Evolutionary conservation across 352 stramenopile genomes (phyloP), one percentile per base, ranked within the genome.

Genomic region (Plasmopara viticola): DNA sequence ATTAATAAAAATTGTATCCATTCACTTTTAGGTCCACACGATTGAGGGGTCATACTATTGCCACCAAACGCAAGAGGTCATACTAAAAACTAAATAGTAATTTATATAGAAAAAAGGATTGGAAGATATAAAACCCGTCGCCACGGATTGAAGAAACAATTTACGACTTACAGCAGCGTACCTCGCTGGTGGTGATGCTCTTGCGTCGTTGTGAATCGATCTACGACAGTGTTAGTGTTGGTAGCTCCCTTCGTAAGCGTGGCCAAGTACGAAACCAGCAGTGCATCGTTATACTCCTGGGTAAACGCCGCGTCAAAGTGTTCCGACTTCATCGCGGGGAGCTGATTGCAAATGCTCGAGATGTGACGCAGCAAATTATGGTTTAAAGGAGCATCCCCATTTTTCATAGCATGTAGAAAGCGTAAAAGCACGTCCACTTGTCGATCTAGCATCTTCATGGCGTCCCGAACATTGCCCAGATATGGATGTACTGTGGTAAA

Each of bases 391-490:
- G 84, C 68, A 15, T 93, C 67, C 28, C 82, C 74, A 31, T 72
- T 74, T 60, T 92, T 87, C 43, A 85, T 87, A 14, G 76, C 78
- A 50, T 86, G 68, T 9, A 95, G 38, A 58, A 88, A 92, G 8
- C 64, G 64, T 8, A 89, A 62, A 14, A 95, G 58, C 48, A 90
- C 74, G 18, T 90, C 72, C 29, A 93, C 68, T 41, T 94, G 84
- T 13, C 83, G 74, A 42, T 89, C 71, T 29, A 96, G 68, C 81
- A 94, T 95, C 47, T 87, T 85, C 31, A 95, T 76, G 2, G 83
- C 83, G 31, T 93, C 83, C 46, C 83, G 79, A 9, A 90, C 66
- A 45, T 89, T 87, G 48, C 83, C 78, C 41, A 93, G 51, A 49
- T 89, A 86, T 33, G 74, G 74, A 54, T 93, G 78, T 60, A 93